Evolutionary conservation across 805 yeast genomes (phyloP).

Genomic region (Candida ficus): DNA sequence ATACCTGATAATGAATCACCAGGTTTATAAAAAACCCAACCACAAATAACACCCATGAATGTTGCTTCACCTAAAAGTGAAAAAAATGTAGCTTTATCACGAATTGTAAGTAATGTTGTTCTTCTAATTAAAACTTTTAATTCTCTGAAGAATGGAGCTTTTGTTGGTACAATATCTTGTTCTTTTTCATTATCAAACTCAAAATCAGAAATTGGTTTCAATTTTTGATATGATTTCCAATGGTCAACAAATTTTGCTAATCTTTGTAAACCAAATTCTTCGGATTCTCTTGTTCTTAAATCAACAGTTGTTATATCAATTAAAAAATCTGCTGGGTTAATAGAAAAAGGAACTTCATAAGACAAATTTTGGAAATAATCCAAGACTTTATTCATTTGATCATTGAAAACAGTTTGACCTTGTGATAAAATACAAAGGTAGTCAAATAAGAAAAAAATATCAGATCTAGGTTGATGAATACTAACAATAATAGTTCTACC

Average conservation of each 20-base stretch:
- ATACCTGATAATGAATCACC: conserved; percentile 54
- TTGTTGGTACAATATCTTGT: conserved; percentile 7
- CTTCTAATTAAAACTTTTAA: conserved; percentile 36
- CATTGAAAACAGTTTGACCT: conserved; percentile 43
- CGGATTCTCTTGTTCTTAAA: conserved; percentile 32
- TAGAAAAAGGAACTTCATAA: conserved; percentile 33
- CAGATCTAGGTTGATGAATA: conserved; percentile 84
- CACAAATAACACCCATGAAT: conserved; percentile 35
- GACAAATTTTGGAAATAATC: conserved; percentile 43
- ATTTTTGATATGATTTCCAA: conserved; percentile 29
- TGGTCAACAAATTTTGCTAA: conserved; percentile 26
- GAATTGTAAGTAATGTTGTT: conserved; percentile 33
- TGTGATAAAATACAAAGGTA: conserved; percentile 62
- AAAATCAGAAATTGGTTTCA: not conserved
- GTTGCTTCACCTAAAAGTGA: conserved; percentile 17
- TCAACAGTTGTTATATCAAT: conserved; percentile 48
- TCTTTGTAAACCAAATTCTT: conserved; percentile 27
- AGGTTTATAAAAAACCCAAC: conserved; percentile 76
- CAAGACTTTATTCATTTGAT: conserved; percentile 37
- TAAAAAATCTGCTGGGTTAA: conserved; percentile 49
- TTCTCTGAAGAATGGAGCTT: conserved; percentile 41
- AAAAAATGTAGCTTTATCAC: conserved; percentile 41
- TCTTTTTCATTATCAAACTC: no score
- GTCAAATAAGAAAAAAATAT: conserved; percentile 69
- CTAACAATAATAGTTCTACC: conserved; percentile 74